These are phyloP conservation scores for Pseudocercospora musae DNA, from an alignment of 2,329 filamentous ascomycete genomes.

Conservation along the genomic window DNA sequence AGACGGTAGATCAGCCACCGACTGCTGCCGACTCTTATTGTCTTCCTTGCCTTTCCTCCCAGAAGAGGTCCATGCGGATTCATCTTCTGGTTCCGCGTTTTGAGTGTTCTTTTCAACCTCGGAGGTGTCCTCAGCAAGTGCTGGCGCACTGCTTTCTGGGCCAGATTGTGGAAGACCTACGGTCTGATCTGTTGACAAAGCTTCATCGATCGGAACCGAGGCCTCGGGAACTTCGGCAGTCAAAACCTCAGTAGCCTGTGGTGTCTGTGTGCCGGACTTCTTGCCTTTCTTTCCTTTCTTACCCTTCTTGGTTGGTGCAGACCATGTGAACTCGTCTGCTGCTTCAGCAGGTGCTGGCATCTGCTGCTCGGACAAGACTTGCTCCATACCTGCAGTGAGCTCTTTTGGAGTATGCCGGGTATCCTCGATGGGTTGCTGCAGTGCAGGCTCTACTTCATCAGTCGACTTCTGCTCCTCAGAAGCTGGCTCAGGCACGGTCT, in stretches of 20 bases:
- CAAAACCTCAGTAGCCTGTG: neutral
- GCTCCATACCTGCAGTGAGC: neutral
- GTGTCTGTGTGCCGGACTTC: neutral
- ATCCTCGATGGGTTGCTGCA: neutral
- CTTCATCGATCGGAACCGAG: neutral
- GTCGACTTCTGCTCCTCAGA: neutral
- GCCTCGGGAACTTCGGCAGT: neutral
- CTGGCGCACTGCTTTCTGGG: neutral
- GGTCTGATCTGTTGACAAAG: neutral
- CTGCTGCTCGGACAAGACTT: no score
- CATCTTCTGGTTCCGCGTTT: constrained; percentile 12
- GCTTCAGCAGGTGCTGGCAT: neutral
- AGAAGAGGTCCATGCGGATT: constrained; percentile 9
- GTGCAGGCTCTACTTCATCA: neutral
- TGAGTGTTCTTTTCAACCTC: neutral
- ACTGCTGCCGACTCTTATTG: constrained; percentile 31
- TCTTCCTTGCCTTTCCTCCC: constrained; percentile 42
- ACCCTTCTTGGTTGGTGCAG: constrained; percentile 8
- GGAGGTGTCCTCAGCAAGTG: neutral
- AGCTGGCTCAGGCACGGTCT: no score
- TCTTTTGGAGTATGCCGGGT: neutral
- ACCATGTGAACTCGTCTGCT: neutral
- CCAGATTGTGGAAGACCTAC: neutral
- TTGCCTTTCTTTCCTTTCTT: constrained; percentile 16
- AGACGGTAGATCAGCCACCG: neutral